phyloP scores from a whole-genome alignment of 108 stramenopile genomes.

The Nannochloropsis gaditana region DNA sequence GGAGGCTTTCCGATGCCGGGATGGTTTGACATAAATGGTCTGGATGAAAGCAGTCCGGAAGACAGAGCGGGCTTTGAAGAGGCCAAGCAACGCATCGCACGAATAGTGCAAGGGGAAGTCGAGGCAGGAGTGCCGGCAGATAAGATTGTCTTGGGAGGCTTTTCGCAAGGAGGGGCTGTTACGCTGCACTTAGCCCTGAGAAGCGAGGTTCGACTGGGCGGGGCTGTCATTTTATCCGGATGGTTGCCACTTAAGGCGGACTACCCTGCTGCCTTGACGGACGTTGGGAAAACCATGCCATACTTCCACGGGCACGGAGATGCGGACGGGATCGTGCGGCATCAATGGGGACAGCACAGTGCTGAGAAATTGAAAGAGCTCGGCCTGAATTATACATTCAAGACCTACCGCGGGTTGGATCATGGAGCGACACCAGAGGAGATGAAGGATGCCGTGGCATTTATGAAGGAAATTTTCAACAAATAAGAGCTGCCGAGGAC shows the following conservation, averaged over 20 bases:
- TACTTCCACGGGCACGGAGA: slow-evolving; percentile 36
- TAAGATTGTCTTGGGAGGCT: slow-evolving; percentile 41
- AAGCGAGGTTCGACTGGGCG: not conserved
- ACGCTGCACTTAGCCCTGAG: slow-evolving; percentile 41
- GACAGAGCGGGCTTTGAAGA: slow-evolving; percentile 47
- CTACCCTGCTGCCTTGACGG: slow-evolving; percentile 32
- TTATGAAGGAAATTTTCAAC: not conserved
- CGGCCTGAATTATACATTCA: not conserved
- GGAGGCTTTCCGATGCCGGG: slow-evolving; percentile 53
- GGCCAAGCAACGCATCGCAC: slow-evolving; percentile 33
- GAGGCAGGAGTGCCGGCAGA: slow-evolving; percentile 27
- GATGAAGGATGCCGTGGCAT: not conserved
- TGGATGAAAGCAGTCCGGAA: slow-evolving; percentile 38
- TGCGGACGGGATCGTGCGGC: slow-evolving; percentile 31
- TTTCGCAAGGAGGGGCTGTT: slow-evolving; percentile 48
- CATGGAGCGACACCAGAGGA: slow-evolving; percentile 1
- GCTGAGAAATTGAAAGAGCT: not conserved
- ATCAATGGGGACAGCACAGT: slow-evolving; percentile 41
- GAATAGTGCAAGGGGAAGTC: slow-evolving; percentile 38
- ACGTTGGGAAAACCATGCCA: slow-evolving; percentile 33
- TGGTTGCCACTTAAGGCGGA: slow-evolving; percentile 38
- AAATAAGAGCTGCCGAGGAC: not conserved
- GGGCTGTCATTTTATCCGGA: slow-evolving; percentile 25
- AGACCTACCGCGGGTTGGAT: not conserved
- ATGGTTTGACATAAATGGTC: slow-evolving; percentile 47